These are phyloP conservation scores for Bipolaris zeicola DNA, from an alignment of 2,329 filamentous ascomycete species.

Conservation along the genomic window DNA sequence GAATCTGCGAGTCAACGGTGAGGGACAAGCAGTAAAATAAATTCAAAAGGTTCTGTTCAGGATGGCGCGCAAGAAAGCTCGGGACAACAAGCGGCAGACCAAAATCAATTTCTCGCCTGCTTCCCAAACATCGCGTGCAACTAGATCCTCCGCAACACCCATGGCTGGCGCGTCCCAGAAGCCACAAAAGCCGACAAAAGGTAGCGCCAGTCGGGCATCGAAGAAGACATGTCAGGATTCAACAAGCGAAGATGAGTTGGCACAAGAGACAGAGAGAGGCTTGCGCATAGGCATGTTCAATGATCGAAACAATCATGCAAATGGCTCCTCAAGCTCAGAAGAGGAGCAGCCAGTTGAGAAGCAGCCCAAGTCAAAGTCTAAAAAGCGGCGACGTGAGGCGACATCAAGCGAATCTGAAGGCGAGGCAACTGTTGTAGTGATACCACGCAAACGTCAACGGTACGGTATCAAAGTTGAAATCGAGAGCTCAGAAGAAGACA, in stretches of 20 bases:
- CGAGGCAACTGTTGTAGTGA: slow-evolving; percentile 19
- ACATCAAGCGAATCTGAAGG: slow-evolving; percentile 10
- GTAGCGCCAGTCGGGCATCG: slow-evolving; percentile 18
- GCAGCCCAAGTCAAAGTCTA: slow-evolving; percentile 10
- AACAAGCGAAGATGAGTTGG: slow-evolving; percentile 32
- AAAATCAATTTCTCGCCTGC: slow-evolving; percentile 53
- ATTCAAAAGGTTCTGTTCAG: neutral
- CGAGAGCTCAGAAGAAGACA: slow-evolving; percentile 4
- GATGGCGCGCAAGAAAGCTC: slow-evolving; percentile 35
- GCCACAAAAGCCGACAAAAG: slow-evolving; percentile 25
- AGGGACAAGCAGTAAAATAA: slow-evolving; percentile 4
- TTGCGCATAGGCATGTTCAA: slow-evolving; percentile 35
- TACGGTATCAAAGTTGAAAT: slow-evolving; percentile 2
- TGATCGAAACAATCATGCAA: slow-evolving; percentile 23
- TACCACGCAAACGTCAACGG: slow-evolving; percentile 19
- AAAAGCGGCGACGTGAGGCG: slow-evolving; percentile 26
- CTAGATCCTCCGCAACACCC: slow-evolving; percentile 3
- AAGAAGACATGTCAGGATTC: slow-evolving; percentile 20
- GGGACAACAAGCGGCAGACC: slow-evolving; percentile 46
- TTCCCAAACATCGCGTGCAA: slow-evolving; percentile 48
- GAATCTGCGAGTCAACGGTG: neutral
- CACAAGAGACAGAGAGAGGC: slow-evolving; percentile 17
- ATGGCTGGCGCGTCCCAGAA: slow-evolving; percentile 14
- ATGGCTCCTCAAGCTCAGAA: slow-evolving; percentile 17
- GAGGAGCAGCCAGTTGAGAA: slow-evolving; percentile 15